These are phyloP conservation scores for Cymbopogon citratus DNA, from an alignment of 176 grass and related monocot genomes.

Conservation along the genomic window DNA sequence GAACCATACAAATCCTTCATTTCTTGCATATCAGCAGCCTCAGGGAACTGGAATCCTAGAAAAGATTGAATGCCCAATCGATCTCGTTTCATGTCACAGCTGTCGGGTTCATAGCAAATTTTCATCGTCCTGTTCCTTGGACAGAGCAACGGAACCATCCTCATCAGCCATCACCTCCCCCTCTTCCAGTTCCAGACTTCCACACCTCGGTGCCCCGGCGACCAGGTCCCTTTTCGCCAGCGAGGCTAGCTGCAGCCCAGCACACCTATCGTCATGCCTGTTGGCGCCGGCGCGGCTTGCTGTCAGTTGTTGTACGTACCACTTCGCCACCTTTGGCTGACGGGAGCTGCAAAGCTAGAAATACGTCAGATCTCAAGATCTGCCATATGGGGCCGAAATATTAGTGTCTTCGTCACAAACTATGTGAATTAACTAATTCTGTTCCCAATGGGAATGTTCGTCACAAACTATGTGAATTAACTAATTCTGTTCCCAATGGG, in stretches of 20 bases:
- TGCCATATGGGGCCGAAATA: not conserved
- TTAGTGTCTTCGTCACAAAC: too few relatives aligned
- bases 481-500: too few relatives aligned
- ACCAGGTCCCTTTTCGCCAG: not conserved
- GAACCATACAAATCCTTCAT: not conserved
- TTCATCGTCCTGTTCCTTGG: conserved; percentile 11
- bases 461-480: too few relatives aligned
- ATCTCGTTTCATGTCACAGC: conserved; percentile 5
- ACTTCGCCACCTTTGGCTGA: not conserved
- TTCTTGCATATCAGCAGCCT: conserved; percentile 17
- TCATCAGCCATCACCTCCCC: not conserved
- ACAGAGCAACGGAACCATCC: not conserved
- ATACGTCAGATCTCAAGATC: not conserved
- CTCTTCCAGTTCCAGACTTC: not conserved
- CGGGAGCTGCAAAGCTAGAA: not conserved
- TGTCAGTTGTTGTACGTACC: not conserved
- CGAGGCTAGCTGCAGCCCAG: not conserved
- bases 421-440: too few relatives aligned
- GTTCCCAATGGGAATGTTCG: too few relatives aligned
- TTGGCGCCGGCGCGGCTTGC: not conserved
- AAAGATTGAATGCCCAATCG: conserved; percentile 16
- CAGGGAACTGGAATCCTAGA: conserved; percentile 33
- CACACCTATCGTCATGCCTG: not conserved
- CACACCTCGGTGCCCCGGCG: not conserved
- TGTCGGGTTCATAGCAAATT: conserved; percentile 20